A percentile compares a stretch with the other conserved stretches of the same genome.
These are phyloP conservation scores for Cyclostephanos invisitatus DNA, from an alignment of 108 stramenopile species.

Conservation along the genomic window DNA sequence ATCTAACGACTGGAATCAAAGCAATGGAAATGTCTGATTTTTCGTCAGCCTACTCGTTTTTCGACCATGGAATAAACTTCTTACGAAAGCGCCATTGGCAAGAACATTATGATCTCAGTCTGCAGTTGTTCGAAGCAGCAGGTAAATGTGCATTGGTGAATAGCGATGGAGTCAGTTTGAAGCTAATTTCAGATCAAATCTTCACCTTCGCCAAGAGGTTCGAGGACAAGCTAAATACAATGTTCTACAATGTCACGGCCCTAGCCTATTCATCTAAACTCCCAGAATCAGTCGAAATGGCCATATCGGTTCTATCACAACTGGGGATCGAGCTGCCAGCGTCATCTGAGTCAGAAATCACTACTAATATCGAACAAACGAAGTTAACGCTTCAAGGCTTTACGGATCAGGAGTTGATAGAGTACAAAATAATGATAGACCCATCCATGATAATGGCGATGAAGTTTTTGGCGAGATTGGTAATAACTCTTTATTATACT, in stretches of 20 bases:
- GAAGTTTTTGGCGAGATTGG: slow-evolving; percentile 15
- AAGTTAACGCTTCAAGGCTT: background rate
- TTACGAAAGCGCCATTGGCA: slow-evolving; percentile 28
- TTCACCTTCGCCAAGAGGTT: background rate
- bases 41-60: slow-evolving; percentile 19
- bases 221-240: slow-evolving; percentile 8
- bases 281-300: slow-evolving; percentile 10
- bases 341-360: background rate
- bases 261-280: background rate
- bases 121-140: background rate
- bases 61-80: slow-evolving; percentile 32
- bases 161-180: slow-evolving; percentile 7
- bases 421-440: slow-evolving; percentile 16
- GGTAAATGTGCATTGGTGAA: slow-evolving; percentile 12
- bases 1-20: slow-evolving; percentile 26
- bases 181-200: slow-evolving; percentile 7
- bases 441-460: slow-evolving; percentile 23
- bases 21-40: slow-evolving; percentile 42
- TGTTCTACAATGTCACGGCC: background rate
- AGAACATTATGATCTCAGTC: slow-evolving; percentile 13
- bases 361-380: slow-evolving; percentile 1
- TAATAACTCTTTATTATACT: background rate
- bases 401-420: slow-evolving; percentile 8
- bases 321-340: slow-evolving; percentile 7
- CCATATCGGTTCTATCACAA: background rate